Base-by-base conservation (phyloP, 768 basidiomycete genomes). In the Lentinula boryana region DNA sequence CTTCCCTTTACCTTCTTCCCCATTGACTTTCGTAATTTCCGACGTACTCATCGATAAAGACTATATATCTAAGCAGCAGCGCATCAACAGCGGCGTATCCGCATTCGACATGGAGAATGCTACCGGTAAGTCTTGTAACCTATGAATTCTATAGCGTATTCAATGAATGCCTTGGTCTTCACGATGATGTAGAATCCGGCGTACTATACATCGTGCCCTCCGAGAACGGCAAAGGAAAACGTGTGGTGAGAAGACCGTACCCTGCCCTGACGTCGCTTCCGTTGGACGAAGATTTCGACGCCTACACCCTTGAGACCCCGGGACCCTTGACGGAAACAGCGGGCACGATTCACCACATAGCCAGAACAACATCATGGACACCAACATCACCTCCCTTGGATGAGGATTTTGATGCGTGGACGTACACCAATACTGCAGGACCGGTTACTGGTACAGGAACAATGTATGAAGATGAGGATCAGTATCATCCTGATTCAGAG, bases 271-370 rank as follows among this genome's bases (percentile, higher is more conserved):
- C 75, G 31, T 75, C 74, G n/a, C 63, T 72, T 21, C 74, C 76
- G 12, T 70, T 76, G 35, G 70, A 73, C 40, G 76, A 78, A 53
- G 72, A 78, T 60, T 78, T 78, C 55, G 77, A 79, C 63, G 76
- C 72, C 32, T 63, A 70, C 38, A 75, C 74, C 15, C 62, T 65
- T 40, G 62, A 64, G n/a, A 70, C 69, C 12, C 69, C 32, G 40
- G 51, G 21, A 40, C 38, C 41, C 15, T 18, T 46, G 38, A 59
- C 58, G 33, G 48, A 59, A 10, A 43, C 38, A 18, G 36, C 33
- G 13, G 58, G 32, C 32, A 21, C 46, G 8, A 18, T 32, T 5
- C 15, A 51, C 13, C 35, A 43, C 9, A 40, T 32, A n/a, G 27
- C 23, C 6, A 43, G 56, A 46, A 21, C 56, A 56, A 59, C 32